Evolutionary conservation across 1,139 yeast species (phyloP).

Genomic region (Groenewaldozyma auringiensis): DNA sequence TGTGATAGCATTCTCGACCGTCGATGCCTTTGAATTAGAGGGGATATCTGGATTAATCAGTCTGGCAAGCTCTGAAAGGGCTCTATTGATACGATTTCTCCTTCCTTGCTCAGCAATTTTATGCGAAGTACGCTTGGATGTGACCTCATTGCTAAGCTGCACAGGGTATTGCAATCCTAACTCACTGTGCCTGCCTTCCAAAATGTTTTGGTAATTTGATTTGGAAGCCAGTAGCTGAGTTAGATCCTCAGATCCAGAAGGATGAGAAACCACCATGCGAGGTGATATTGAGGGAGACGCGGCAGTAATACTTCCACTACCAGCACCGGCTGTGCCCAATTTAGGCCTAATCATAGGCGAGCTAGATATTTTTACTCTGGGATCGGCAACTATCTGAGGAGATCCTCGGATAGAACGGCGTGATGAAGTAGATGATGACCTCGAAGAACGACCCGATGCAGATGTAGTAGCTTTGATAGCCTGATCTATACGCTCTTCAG

Average conservation of each 20-base stretch:
- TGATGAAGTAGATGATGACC: slow-evolving; percentile 8
- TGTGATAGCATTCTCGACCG: slow-evolving; percentile 79
- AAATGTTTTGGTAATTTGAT: slow-evolving; percentile 38
- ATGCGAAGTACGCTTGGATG: slow-evolving; percentile 56
- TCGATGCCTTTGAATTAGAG: slow-evolving; percentile 79
- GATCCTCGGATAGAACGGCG: slow-evolving; percentile 9
- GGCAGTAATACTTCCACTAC: slow-evolving; percentile 12
- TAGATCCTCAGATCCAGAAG: slow-evolving; percentile 19
- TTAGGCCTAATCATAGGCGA: slow-evolving; percentile 21
- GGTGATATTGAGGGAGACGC: slow-evolving; percentile 18
- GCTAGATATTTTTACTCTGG: slow-evolving; percentile 11
- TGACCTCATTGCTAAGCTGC: slow-evolving; percentile 33
- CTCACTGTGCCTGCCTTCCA: slow-evolving; percentile 38
- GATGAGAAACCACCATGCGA: slow-evolving; percentile 14
- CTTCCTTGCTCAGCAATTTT: slow-evolving; percentile 95
- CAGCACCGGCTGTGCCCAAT: slow-evolving; percentile 11
- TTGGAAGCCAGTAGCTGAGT: slow-evolving; percentile 33
- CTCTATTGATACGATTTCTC: slow-evolving; percentile 82
- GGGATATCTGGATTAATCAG: slow-evolving; percentile 55
- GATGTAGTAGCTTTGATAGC: slow-evolving; percentile 24
- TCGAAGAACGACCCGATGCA: slow-evolving; percentile 13
- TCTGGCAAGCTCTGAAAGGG: slow-evolving; percentile 64
- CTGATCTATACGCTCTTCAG: slow-evolving; percentile 22
- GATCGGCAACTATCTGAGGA: slow-evolving; percentile 11
- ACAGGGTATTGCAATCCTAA: slow-evolving; percentile 37